Conservation (phyloP, 2,329 filamentous ascomycete genomes). For the Xylaria sp. region DNA sequence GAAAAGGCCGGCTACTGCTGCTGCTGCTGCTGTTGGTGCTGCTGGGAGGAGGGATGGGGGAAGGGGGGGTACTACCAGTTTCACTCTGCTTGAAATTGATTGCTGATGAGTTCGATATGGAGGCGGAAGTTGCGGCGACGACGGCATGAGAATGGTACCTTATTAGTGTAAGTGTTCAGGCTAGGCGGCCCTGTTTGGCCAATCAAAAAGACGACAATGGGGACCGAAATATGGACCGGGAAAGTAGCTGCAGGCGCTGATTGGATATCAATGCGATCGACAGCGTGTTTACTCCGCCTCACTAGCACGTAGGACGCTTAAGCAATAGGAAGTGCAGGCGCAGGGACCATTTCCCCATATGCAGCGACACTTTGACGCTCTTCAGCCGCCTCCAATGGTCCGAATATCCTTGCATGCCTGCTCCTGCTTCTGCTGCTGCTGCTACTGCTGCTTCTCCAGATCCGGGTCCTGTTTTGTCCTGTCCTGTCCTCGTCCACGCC, state of each 20-base stretch:
- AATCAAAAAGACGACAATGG: conserved; percentile 7
- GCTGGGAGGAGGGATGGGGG: not conserved
- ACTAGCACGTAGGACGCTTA: conserved; percentile 26
- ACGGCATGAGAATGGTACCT: conserved; percentile 19
- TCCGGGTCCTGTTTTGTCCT: too few relatives aligned
- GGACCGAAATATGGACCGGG: not conserved
- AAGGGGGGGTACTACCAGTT: conserved; percentile 8
- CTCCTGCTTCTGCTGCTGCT: too few relatives aligned
- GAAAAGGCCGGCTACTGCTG: not conserved
- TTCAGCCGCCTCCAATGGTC: conserved; percentile 41
- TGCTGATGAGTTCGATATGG: conserved; percentile 25
- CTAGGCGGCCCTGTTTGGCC: conserved; percentile 1
- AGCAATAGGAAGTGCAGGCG: conserved; percentile 24
- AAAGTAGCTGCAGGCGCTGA: conserved; percentile 4
- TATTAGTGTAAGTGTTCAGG: conserved; percentile 11
- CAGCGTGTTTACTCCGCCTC: conserved; percentile 36
- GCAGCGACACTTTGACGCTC: conserved; percentile 25
- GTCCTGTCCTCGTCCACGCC: conserved; percentile 2
- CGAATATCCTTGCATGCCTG: conserved; percentile 32
- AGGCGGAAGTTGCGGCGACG: conserved; percentile 34
- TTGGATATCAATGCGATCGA: conserved; percentile 23
- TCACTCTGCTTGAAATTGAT: conserved; percentile 20
- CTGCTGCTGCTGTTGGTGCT: too few relatives aligned
- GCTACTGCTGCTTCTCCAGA: too few relatives aligned
- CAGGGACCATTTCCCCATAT: conserved; percentile 25